These are phyloP conservation scores for Canariomyces notabilis DNA, from an alignment of 2,329 filamentous ascomycete species.

Conservation along the genomic window DNA sequence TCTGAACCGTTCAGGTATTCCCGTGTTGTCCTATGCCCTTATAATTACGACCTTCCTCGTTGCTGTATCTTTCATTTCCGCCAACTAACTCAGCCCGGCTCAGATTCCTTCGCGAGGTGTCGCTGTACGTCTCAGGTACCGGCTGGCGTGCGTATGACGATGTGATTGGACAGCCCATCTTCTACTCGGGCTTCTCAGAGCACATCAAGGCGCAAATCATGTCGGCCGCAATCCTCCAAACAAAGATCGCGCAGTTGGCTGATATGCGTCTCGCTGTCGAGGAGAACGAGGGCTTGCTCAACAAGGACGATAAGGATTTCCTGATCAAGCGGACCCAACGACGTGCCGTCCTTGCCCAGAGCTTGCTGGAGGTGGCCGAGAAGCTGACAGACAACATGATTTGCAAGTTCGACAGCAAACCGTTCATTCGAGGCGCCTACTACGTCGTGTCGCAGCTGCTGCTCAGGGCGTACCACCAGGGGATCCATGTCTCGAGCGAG, in stretches of 20 bases:
- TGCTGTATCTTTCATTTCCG: not conserved
- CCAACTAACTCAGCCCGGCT: slow-evolving; percentile 8
- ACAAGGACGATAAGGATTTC: slow-evolving; percentile 51
- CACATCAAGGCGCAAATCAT: slow-evolving; percentile 79
- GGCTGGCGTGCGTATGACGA: slow-evolving; percentile 95
- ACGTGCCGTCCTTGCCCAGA: slow-evolving; percentile 62
- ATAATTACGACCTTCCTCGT: too few relatives aligned
- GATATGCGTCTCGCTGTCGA: slow-evolving; percentile 70
- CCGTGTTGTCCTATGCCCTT: slow-evolving; percentile 16
- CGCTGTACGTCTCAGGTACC: slow-evolving; percentile 83
- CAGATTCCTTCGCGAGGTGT: slow-evolving; percentile 89
- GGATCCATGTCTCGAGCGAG: slow-evolving; percentile 92
- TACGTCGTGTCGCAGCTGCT: slow-evolving; percentile 83
- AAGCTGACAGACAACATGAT: slow-evolving; percentile 93
- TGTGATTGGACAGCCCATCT: slow-evolving; percentile 85
- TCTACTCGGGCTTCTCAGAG: slow-evolving; percentile 87
- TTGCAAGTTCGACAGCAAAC: slow-evolving; percentile 95
- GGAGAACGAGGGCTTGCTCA: slow-evolving; percentile 65
- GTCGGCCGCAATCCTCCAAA: slow-evolving; percentile 67
- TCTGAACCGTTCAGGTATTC: slow-evolving; percentile 55
- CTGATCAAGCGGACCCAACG: slow-evolving; percentile 48
- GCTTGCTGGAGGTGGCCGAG: slow-evolving; percentile 75
- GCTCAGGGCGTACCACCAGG: slow-evolving; percentile 91
- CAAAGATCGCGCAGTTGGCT: slow-evolving; percentile 71
- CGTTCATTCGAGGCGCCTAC: slow-evolving; percentile 87